Percentiles rank a stretch among this genome's conserved stretches.
Evolutionary conservation across 108 stramenopile species (phyloP).

Genomic region (Stephanodiscus triporus): DNA sequence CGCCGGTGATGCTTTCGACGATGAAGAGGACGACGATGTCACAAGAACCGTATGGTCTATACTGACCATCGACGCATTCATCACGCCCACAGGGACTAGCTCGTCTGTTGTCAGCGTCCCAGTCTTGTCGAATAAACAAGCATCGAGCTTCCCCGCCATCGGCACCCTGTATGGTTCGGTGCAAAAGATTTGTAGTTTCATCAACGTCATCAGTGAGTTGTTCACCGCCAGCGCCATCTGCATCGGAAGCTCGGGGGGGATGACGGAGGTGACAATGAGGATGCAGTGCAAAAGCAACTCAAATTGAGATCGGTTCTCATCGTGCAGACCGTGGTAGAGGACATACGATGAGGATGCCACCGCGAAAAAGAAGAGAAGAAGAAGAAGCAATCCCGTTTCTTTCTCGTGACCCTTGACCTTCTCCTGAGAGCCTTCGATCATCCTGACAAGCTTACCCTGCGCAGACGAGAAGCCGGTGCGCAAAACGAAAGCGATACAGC

Average conservation of each 20-base stretch:
- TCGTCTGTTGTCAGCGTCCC: slow-evolving; percentile 98
- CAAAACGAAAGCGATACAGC: slow-evolving; percentile 90
- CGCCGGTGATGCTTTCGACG: slow-evolving; percentile 10
- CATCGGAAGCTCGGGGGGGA: slow-evolving; percentile 97
- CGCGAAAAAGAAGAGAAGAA: slow-evolving; percentile 95
- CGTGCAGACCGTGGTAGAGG: slow-evolving; percentile 86
- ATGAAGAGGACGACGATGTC: neutral
- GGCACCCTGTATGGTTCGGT: slow-evolving; percentile 97
- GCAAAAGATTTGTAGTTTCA: slow-evolving; percentile 96
- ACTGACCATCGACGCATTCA: slow-evolving; percentile 22
- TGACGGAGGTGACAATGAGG: slow-evolving; percentile 94
- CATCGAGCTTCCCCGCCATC: slow-evolving; percentile 93
- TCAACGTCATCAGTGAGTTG: slow-evolving; percentile 94
- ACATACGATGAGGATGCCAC: slow-evolving; percentile 93
- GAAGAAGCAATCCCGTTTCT: slow-evolving; percentile 89
- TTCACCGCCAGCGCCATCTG: slow-evolving; percentile 98
- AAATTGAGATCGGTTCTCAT: slow-evolving; percentile 89
- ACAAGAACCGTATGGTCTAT: slow-evolving; percentile 9
- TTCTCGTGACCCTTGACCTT: slow-evolving; percentile 92
- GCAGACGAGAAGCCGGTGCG: slow-evolving; percentile 97
- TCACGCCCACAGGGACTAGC: slow-evolving; percentile 94
- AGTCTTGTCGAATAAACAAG: slow-evolving; percentile 98
- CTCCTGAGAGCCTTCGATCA: slow-evolving; percentile 98
- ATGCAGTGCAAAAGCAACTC: slow-evolving; percentile 95
- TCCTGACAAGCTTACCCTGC: slow-evolving; percentile 96